A percentile compares a stretch with the other conserved stretches of the same genome.
Conservation (phyloP, 805 yeast genomes). For the Myxozyma nipponensis region DNA sequence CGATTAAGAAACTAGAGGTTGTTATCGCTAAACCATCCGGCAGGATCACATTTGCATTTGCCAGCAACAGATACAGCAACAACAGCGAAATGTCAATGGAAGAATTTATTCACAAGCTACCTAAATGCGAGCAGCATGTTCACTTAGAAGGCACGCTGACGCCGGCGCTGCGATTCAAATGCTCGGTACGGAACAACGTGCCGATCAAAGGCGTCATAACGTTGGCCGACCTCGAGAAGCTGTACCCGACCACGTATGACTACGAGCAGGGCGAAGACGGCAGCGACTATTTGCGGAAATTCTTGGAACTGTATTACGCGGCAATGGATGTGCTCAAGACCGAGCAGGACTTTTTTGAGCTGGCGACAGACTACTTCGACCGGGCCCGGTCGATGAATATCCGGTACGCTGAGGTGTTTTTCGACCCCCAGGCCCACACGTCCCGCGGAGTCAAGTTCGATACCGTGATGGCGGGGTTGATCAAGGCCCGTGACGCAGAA, state of each 20-base stretch:
- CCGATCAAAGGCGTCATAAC: conserved; percentile 55
- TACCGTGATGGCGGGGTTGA: conserved; percentile 53
- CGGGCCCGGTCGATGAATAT: conserved; percentile 32
- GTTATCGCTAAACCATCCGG: too few relatives aligned
- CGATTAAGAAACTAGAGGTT: too few relatives aligned
- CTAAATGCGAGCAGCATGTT: conserved; percentile 84
- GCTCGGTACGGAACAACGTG: conserved; percentile 62
- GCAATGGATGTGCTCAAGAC: conserved; percentile 69
- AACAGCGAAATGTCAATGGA: not conserved
- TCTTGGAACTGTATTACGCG: conserved; percentile 69
- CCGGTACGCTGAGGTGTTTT: conserved; percentile 69
- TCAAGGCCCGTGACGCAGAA: conserved; percentile 5
- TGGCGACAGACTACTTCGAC: conserved; percentile 48
- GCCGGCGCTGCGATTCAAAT: conserved; percentile 63
- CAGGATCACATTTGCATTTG: not conserved
- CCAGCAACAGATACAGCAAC: not conserved
- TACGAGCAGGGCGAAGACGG: conserved; percentile 48
- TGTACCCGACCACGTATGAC: conserved; percentile 46
- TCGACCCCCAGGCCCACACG: conserved; percentile 82
- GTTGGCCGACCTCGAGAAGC: conserved; percentile 47
- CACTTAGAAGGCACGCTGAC: conserved; percentile 79
- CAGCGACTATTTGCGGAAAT: conserved; percentile 53
- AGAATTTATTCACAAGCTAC: conserved; percentile 62
- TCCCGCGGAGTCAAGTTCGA: conserved; percentile 56
- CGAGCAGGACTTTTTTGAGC: conserved; percentile 68